phyloP scores from a whole-genome alignment of 257 asterid species.

The Haberlea rhodopensis region DNA sequence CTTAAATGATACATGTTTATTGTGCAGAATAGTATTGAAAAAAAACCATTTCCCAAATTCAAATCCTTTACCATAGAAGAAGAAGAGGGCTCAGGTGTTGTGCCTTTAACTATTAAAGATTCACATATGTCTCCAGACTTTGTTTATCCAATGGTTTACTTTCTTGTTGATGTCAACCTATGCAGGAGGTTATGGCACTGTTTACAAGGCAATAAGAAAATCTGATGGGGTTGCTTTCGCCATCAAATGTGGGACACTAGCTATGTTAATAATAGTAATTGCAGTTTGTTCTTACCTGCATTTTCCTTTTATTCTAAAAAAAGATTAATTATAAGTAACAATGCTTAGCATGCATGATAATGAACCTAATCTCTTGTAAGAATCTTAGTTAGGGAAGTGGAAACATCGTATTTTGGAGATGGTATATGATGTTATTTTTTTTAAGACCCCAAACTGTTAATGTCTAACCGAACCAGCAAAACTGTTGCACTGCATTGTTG shows the following conservation, averaged over 20 bases:
- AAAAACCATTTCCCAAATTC: conserved; percentile 58
- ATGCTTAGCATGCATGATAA: not conserved
- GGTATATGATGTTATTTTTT: too few species aligned
- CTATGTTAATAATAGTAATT: conserved; percentile 4
- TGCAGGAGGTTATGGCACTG: conserved; percentile 98
- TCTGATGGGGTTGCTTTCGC: conserved; percentile 76
- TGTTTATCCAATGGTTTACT: conserved; percentile 21
- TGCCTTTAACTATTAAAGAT: conserved; percentile 13
- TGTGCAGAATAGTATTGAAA: conserved; percentile 46
- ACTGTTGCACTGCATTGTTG: too few species aligned
- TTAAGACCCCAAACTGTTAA: too few species aligned
- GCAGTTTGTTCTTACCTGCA: conserved; percentile 9
- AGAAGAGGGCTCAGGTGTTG: conserved; percentile 93
- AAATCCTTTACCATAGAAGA: conserved; percentile 68
- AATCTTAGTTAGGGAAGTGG: too few species aligned
- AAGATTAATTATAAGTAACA: conserved; percentile 1
- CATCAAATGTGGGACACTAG: conserved; percentile 61
- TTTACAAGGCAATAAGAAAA: conserved; percentile 84
- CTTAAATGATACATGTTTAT: conserved; percentile 28
- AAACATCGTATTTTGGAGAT: too few species aligned
- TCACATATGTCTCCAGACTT: conserved; percentile 1
- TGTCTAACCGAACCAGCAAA: too few species aligned
- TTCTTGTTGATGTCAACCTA: conserved; percentile 21
- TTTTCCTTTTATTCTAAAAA: conserved; percentile 18
- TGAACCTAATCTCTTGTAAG: too few species aligned